Percentiles rank a stretch among this genome's conserved stretches.
Evolutionary conservation across 805 yeast genomes (phyloP).

Genomic region (Starmerella khaoyaiensis): DNA sequence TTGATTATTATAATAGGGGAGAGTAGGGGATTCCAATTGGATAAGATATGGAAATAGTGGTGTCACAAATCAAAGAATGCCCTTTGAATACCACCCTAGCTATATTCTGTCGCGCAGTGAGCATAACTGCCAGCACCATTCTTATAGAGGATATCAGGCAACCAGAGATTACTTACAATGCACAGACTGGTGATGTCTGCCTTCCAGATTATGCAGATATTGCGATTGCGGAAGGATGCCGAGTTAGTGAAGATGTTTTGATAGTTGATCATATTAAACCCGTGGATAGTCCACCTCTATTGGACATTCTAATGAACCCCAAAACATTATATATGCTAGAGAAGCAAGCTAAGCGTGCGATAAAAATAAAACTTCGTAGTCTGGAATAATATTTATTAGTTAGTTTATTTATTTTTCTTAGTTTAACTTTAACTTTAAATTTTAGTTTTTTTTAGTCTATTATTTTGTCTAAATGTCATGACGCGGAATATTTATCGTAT

Average conservation of each 20-base stretch:
- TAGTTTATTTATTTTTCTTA: too few species aligned
- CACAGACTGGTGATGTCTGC: not conserved
- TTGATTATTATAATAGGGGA: too few species aligned
- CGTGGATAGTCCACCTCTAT: not conserved
- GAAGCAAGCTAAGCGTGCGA: not conserved
- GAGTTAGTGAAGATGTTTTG: too few species aligned
- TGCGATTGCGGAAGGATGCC: not conserved
- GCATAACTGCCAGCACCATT: not conserved
- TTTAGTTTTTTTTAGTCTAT: too few species aligned
- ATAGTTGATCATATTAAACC: too few species aligned
- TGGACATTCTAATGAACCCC: slow-evolving; percentile 1
- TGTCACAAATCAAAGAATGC: not conserved
- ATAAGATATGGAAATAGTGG: not conserved
- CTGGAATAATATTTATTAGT: too few species aligned
- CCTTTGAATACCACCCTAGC: not conserved
- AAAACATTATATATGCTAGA: not conserved
- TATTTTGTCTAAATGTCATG: too few species aligned
- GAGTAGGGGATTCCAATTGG: too few species aligned
- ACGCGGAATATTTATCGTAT: too few species aligned
- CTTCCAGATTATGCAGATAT: not conserved
- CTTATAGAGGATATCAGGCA: not conserved
- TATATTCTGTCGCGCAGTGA: not conserved
- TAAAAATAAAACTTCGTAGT: not conserved
- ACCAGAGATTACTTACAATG: not conserved
- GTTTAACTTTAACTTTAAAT: too few species aligned